Conservation (phyloP, 176 grass and related monocot species). For the Oryza australiensis region DNA sequence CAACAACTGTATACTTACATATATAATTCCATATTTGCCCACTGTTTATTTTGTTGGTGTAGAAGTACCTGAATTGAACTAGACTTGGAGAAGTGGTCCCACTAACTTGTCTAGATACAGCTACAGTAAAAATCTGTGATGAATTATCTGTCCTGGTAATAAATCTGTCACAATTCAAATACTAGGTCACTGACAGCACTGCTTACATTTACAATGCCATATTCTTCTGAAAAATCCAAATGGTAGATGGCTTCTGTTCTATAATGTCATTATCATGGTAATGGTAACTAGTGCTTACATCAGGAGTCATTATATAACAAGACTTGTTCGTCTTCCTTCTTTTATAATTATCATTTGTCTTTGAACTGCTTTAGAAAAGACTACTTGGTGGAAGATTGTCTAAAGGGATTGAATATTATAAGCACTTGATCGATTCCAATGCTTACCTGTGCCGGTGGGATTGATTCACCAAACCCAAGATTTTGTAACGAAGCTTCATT, state of each 20-base stretch:
- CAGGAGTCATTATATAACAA: slow-evolving; percentile 9
- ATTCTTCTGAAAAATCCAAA: background rate
- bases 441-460: slow-evolving; percentile 43
- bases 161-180: background rate
- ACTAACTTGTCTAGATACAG: background rate
- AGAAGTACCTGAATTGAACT: too few relatives aligned
- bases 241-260: background rate
- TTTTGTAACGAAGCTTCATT: slow-evolving; percentile 20
- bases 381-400: slow-evolving; percentile 30
- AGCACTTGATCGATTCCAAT: slow-evolving; percentile 28
- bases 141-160: background rate
- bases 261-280: slow-evolving; percentile 13
- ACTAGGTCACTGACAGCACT: background rate
- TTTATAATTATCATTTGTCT: background rate
- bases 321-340: slow-evolving; percentile 1
- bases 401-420: slow-evolving; percentile 4
- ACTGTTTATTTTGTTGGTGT: background rate
- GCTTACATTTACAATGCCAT: background rate
- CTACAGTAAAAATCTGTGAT: background rate
- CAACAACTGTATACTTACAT: background rate
- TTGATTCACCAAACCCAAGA: slow-evolving; percentile 49
- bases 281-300: slow-evolving; percentile 7
- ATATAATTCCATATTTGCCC: background rate
- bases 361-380: slow-evolving; percentile 38
- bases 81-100: background rate